Evolutionary conservation across 257 asterid species (phyloP), one percentile per base, ranked within the genome.

Genomic region (Nicotiana noctiflora): DNA sequence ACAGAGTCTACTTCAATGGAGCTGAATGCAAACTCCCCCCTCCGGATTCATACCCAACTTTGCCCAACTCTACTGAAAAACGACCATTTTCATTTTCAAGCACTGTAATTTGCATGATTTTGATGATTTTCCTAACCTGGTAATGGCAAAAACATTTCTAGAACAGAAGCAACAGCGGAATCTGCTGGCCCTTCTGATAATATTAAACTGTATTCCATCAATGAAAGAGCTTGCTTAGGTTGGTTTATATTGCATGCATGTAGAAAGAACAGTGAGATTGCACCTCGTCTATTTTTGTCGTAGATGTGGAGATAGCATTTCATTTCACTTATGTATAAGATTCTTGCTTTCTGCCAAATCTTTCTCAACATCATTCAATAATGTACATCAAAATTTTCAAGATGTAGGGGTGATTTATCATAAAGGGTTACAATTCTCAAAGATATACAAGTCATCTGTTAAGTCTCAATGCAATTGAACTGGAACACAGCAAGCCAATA

Each of bases 1-100:
- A 89, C 51, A 92, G 87, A 75, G 83, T 90, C 25, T 92, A 90
- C 79, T 92, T 92, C 84, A 92, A 89, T 74, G 97, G 97, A 6
- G 95, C 90, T 70, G 95, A 92, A 84, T 92, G 97, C 79, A 88
- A 76, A 75, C 91, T 92, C 57, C 97, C 97, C 2, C 88, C 92
- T 44, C 94, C 95, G 1, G 92, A 90, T 83, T 83, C 86, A 19
- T 92, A 90, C 70, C 95, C 95, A 15, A 32, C 56, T 56, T 83
- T 90, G 63, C 92, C 94, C 37, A 92, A 87, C 86, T 80, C 87
- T 37, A 89, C 88, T 32, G 83, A 77, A 37, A 79, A 59, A 44
- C 23, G 18, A 31, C 27, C 72, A n/a, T 8, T 77, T 40, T 18
- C 87, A n/a, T 84, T 87, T 81, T 68, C 81, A 76, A 74, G 44